phyloP scores from a whole-genome alignment of 2,329 filamentous ascomycete genomes.

The Fusarium ramigenum region DNA sequence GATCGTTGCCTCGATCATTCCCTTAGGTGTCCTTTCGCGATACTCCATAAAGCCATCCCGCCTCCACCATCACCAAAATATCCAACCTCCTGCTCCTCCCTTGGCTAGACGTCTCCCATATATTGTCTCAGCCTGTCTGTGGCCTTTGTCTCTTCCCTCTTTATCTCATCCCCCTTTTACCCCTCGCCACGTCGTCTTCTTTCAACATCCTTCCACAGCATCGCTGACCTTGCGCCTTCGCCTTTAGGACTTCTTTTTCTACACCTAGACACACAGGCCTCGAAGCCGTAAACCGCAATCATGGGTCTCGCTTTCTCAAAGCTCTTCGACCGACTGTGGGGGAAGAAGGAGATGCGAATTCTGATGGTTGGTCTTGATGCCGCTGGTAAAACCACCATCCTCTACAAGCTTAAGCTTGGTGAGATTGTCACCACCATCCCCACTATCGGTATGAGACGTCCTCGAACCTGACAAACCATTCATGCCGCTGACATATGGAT shows the following conservation, averaged over 20 bases:
- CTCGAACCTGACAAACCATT: neutral
- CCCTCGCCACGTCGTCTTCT: slow-evolving; percentile 27
- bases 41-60: slow-evolving; percentile 39
- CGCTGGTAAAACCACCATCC: slow-evolving; percentile 99
- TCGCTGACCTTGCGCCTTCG: slow-evolving; percentile 34
- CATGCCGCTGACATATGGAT: slow-evolving; percentile 34
- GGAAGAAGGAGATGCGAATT: slow-evolving; percentile 99
- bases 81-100: slow-evolving; percentile 36
- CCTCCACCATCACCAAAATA: slow-evolving; percentile 37
- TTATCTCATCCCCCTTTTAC: slow-evolving; percentile 17
- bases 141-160: slow-evolving; percentile 24
- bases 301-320: slow-evolving; percentile 99
- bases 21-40: slow-evolving; percentile 45
- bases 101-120: slow-evolving; percentile 20
- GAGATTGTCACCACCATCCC: slow-evolving; percentile 99
- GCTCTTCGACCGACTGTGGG: slow-evolving; percentile 95
- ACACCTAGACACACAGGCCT: slow-evolving; percentile 43
- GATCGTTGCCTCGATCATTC: slow-evolving; percentile 38
- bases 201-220: slow-evolving; percentile 19
- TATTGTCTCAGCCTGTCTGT: slow-evolving; percentile 28
- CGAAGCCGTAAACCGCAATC: slow-evolving; percentile 64
- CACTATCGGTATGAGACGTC: slow-evolving; percentile 77
- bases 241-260: slow-evolving; percentile 39
- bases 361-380: slow-evolving; percentile 99
- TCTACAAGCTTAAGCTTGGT: slow-evolving; percentile 99